Base-by-base conservation (phyloP, 345 rosid species). In the Eucalyptus regnans region DNA sequence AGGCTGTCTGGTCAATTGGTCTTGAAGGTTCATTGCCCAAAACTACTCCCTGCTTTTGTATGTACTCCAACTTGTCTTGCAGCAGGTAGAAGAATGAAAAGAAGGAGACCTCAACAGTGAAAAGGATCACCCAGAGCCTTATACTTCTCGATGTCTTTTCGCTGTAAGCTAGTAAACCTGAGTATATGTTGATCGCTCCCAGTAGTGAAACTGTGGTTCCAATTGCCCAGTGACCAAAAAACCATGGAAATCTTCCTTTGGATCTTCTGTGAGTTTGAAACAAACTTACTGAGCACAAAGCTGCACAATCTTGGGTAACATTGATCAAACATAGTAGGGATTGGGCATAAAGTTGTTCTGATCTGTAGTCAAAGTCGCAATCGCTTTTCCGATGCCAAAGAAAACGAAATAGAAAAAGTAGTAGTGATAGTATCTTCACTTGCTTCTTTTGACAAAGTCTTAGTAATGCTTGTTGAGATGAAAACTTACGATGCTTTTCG, bases 21-120 rank as follows among this genome's bases (percentile, higher is more conserved):
- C 89, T 89, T 62, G 56, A 18, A 60, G 91, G 91, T 86, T 94
- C 93, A 85, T 49, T 87, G n/a, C 93, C 91, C 58, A 91, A 86
- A 90, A 86, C 88, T 88, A 87, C 89, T 89, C 94, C 93, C 87
- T 93, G 94, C 81, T 91, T 93, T 89, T 91, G 92, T 84, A 95
- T 91, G 27, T 94, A 91, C 4, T 27, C 88, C 95, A 94, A 94
- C 90, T 95, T 95, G 89, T 94, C 97, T 91, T 95, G 97, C 50
- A 95, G 90, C 86, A 95, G 90, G 91, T 94, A 95, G 86, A 94
- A 43, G 88, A 94, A 89, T 10, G 86, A 90, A 7, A 94, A 48
- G 27, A 93, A 46, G 31, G 90, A 91, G 87, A 94, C 88, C 92
- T 95, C 88, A 17, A 44, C 62, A 23, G 94, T 92, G 89, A 95